phyloP scores from a whole-genome alignment of 2,329 filamentous ascomycete species.

The Calonectria ilicicola region DNA sequence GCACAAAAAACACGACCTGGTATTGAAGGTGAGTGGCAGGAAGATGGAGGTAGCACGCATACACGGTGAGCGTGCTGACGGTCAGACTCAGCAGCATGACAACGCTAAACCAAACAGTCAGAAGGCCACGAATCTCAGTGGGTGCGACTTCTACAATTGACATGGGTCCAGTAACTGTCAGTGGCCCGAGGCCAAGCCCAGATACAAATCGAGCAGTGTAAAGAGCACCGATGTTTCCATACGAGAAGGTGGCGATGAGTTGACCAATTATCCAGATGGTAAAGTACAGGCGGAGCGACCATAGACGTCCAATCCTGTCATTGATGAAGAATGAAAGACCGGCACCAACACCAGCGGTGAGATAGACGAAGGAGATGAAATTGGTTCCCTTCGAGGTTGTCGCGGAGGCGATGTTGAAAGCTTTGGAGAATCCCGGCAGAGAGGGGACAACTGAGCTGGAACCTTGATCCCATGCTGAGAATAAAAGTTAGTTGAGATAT shows the following conservation, averaged over 20 bases:
- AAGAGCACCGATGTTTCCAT: constrained; percentile 43
- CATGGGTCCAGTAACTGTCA: constrained; percentile 52
- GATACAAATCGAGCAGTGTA: constrained; percentile 52
- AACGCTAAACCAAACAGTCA: constrained; percentile 52
- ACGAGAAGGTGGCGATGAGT: constrained; percentile 46
- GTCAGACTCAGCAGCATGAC: constrained; percentile 50
- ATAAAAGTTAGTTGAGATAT: neutral
- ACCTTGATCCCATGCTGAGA: constrained; percentile 31
- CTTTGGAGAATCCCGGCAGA: constrained; percentile 28
- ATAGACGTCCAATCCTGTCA: constrained; percentile 52
- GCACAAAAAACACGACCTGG: constrained; percentile 42
- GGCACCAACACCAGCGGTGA: constrained; percentile 25
- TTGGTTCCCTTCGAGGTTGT: constrained; percentile 28
- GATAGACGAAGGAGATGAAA: constrained; percentile 32
- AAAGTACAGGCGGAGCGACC: constrained; percentile 54
- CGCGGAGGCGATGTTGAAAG: constrained; percentile 27
- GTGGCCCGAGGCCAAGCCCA: constrained; percentile 52
- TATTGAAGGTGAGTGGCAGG: constrained; percentile 38
- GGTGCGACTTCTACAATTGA: constrained; percentile 55
- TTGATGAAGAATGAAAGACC: constrained; percentile 9
- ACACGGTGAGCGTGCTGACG: constrained; percentile 48
- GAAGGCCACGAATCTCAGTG: constrained; percentile 51
- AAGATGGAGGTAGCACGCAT: constrained; percentile 43
- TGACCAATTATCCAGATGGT: constrained; percentile 49
- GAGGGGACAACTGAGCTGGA: constrained; percentile 32